Percentiles rank a stretch among this genome's conserved stretches.
Conservation (phyloP, 108 stramenopile genomes). For the Nitzschia palea region DNA sequence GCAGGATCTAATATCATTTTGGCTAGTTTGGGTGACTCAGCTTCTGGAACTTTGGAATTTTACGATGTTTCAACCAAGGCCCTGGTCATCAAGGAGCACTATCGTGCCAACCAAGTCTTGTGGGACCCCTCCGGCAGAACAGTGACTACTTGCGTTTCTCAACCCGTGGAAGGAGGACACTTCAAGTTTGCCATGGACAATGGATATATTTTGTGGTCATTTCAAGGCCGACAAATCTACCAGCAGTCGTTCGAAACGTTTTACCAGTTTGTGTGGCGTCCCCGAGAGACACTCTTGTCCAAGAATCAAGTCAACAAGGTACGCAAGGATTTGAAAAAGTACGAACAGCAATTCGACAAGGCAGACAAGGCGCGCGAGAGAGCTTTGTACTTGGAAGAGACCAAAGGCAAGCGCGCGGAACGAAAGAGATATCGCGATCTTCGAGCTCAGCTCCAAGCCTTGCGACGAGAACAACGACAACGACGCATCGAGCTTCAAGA, state of each 20-base stretch:
- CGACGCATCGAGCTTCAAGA: constrained; percentile 62
- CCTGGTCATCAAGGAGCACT: constrained; percentile 88
- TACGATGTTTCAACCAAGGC: constrained; percentile 92
- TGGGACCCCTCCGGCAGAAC: constrained; percentile 96
- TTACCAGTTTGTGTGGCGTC: constrained; percentile 95
- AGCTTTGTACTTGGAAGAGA: constrained; percentile 75
- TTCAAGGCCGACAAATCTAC: constrained; percentile 90
- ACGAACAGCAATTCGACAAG: constrained; percentile 95
- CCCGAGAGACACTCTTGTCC: constrained; percentile 84
- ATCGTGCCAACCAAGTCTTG: constrained; percentile 88
- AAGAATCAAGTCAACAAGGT: constrained; percentile 82
- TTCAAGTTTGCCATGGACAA: constrained; percentile 98
- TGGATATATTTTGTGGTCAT: constrained; percentile 93
- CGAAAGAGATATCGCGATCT: constrained; percentile 69
- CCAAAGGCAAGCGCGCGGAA: constrained; percentile 79
- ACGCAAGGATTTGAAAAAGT: constrained; percentile 92
- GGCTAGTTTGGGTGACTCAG: constrained; percentile 89
- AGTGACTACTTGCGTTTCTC: constrained; percentile 87
- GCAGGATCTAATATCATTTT: constrained; percentile 87
- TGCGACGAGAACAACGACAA: constrained; percentile 61
- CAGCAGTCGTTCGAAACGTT: constrained; percentile 91
- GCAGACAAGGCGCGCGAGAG: constrained; percentile 91
- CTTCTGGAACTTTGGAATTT: constrained; percentile 88
- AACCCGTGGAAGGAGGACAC: constrained; percentile 92
- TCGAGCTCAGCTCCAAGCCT: constrained; percentile 55